A percentile compares a stretch with the other conserved stretches of the same genome.
phyloP scores from a whole-genome alignment of 2,329 filamentous ascomycete genomes.

The Aspergillus neoniger region DNA sequence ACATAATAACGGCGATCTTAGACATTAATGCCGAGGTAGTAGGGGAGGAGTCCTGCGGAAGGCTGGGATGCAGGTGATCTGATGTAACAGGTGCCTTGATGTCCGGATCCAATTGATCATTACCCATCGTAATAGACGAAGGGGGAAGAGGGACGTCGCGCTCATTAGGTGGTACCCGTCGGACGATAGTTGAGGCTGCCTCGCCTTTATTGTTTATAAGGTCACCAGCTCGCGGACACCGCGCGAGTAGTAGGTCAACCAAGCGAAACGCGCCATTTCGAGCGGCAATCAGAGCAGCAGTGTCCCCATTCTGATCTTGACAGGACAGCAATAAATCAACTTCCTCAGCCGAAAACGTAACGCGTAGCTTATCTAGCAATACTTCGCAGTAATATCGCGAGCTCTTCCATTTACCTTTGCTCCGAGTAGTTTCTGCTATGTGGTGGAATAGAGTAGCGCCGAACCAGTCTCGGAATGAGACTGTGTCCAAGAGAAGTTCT shows the following conservation, averaged over 20 bases:
- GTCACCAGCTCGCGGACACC: conserved; percentile 75
- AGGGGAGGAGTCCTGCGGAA: conserved; percentile 52
- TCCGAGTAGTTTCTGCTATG: conserved; percentile 83
- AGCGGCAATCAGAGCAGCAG: conserved; percentile 82
- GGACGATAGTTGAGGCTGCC: conserved; percentile 81
- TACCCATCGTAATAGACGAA: conserved; percentile 62
- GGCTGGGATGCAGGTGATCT: conserved; percentile 31
- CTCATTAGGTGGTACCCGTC: conserved; percentile 67
- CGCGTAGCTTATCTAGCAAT: conserved; percentile 81
- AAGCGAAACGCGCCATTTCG: conserved; percentile 82
- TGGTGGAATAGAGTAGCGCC: conserved; percentile 92
- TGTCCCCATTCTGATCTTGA: conserved; percentile 86
- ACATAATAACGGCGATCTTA: conserved; percentile 67
- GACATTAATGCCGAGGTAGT: conserved; percentile 70
- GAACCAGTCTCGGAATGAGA: conserved; percentile 75
- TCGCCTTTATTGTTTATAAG: conserved; percentile 80
- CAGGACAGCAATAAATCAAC: conserved; percentile 78
- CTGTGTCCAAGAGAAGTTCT: conserved; percentile 78
- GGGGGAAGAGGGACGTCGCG: conserved; percentile 67
- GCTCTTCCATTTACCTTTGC: conserved; percentile 82
- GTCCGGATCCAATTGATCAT: conserved; percentile 38
- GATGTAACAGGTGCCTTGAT: conserved; percentile 29
- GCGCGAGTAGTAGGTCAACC: conserved; percentile 66
- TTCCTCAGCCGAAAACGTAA: conserved; percentile 72
- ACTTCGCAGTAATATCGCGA: conserved; percentile 92